phyloP scores from a whole-genome alignment of 2,329 filamentous ascomycete species.

The Verruconis gallopava region DNA sequence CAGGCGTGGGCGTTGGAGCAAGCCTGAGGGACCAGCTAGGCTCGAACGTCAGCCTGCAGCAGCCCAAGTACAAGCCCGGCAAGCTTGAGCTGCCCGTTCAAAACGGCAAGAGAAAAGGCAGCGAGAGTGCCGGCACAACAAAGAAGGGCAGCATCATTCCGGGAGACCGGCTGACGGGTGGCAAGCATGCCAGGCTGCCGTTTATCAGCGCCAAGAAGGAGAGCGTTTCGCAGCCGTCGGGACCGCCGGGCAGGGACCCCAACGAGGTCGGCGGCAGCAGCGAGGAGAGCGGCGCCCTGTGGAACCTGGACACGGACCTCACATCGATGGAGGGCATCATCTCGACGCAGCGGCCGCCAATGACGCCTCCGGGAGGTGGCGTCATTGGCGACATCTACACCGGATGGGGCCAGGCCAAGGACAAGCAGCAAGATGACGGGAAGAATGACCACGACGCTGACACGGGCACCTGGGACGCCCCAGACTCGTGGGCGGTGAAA shows the following conservation, averaged over 20 bases:
- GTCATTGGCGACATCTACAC: slow-evolving; percentile 17
- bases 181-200: slow-evolving; percentile 36
- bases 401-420: slow-evolving; percentile 13
- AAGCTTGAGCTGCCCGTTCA: slow-evolving; percentile 19
- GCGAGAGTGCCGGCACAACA: not conserved
- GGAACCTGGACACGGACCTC: slow-evolving; percentile 75
- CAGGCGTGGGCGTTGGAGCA: too few relatives aligned
- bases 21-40: slow-evolving; percentile 26
- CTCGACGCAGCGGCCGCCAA: slow-evolving; percentile 45
- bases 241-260: slow-evolving; percentile 29
- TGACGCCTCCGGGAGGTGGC: slow-evolving; percentile 44
- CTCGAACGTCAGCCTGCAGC: slow-evolving; percentile 28
- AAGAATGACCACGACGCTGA: slow-evolving; percentile 24
- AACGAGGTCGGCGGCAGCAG: slow-evolving; percentile 27
- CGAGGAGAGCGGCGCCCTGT: slow-evolving; percentile 47
- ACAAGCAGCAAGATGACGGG: slow-evolving; percentile 15
- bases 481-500: slow-evolving; percentile 92
- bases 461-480: slow-evolving; percentile 69
- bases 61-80: slow-evolving; percentile 18
- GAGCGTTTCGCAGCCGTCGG: slow-evolving; percentile 15
- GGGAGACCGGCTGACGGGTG: slow-evolving; percentile 11
- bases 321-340: slow-evolving; percentile 87
- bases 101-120: slow-evolving; percentile 17
- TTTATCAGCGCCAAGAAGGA: slow-evolving; percentile 32
- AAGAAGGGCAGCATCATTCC: slow-evolving; percentile 12